These are phyloP conservation scores for Aspergillus cavernicola DNA, from an alignment of 495 filamentous ascomycete species.

Conservation along the genomic window DNA sequence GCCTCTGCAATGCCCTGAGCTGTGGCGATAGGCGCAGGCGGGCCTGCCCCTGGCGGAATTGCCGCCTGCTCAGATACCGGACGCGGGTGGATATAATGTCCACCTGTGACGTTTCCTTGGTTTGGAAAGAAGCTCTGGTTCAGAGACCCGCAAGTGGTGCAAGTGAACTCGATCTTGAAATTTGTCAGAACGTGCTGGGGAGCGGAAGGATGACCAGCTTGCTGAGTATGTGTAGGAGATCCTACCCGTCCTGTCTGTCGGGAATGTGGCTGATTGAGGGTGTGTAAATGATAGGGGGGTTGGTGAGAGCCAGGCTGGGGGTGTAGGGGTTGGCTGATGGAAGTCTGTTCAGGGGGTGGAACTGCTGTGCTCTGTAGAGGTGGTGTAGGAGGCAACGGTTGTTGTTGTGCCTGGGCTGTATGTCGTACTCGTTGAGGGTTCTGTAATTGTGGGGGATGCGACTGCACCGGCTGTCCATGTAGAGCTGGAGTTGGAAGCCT, in stretches of 20 bases:
- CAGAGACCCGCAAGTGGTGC: constrained; percentile 40
- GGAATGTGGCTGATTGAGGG: constrained; percentile 17
- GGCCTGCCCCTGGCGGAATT: constrained; percentile 20
- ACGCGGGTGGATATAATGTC: constrained; percentile 29
- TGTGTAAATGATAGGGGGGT: constrained; percentile 21
- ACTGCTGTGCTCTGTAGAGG: constrained; percentile 21
- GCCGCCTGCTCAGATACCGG: constrained; percentile 21
- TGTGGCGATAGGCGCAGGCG: constrained; percentile 13
- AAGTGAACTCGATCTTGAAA: constrained; percentile 47
- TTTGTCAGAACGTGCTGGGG: constrained; percentile 37
- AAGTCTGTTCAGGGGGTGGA: constrained; percentile 20
- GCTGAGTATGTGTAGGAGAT: constrained; percentile 23
- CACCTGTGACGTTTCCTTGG: constrained; percentile 38
- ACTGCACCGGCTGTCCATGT: constrained; percentile 25
- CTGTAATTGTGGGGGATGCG: constrained; percentile 11
- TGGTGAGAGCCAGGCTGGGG: constrained; percentile 18
- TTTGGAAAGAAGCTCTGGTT: constrained; percentile 47
- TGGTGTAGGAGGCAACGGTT: constrained; percentile 9
- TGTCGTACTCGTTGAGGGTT: constrained; percentile 1
- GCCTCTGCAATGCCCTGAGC: constrained; percentile 20
- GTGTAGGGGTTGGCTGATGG: constrained; percentile 20
- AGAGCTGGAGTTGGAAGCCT: constrained; percentile 18
- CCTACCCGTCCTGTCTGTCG: constrained; percentile 23
- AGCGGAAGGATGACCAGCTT: constrained; percentile 24
- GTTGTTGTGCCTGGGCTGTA: constrained; percentile 12